Conservation (phyloP, 306 rosid species). For the Vicia faba region DNA sequence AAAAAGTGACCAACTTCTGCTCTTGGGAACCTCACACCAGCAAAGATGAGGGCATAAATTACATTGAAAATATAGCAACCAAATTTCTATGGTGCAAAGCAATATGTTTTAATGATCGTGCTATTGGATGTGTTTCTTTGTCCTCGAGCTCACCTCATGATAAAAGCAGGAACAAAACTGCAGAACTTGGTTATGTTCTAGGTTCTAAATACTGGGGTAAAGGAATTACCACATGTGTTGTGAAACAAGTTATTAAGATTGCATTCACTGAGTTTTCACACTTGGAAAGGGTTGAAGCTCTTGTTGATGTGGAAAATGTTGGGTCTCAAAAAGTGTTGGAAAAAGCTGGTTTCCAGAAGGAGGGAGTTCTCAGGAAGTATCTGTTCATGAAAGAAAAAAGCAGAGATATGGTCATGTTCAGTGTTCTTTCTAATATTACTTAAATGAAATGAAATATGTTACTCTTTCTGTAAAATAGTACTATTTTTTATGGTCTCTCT, state of each 20-base stretch:
- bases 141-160: conserved; percentile 38
- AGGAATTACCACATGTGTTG: conserved; percentile 68
- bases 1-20: conserved; percentile 55
- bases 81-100: conserved; percentile 55
- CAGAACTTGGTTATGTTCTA: conserved; percentile 64
- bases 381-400: conserved; percentile 42
- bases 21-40: conserved; percentile 58
- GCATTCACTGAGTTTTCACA: conserved; percentile 53
- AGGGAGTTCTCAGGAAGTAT: conserved; percentile 66
- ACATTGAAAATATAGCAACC: conserved; percentile 41
- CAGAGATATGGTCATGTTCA: conserved; percentile 56
- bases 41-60: conserved; percentile 54
- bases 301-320: conserved; percentile 66
- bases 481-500: no score
- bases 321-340: conserved; percentile 73
- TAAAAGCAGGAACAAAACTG: conserved; percentile 38
- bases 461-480: no score
- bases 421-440: conserved; percentile 42
- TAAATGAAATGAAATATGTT: no score
- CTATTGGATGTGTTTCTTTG: conserved; percentile 59
- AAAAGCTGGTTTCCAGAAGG: conserved; percentile 70
- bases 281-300: conserved; percentile 77
- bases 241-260: conserved; percentile 49
- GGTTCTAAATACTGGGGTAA: conserved; percentile 68
- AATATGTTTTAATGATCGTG: conserved; percentile 56